Evolutionary conservation across 2,329 filamentous ascomycete species (phyloP).

Genomic region (Aspergillus eucalypticola): DNA sequence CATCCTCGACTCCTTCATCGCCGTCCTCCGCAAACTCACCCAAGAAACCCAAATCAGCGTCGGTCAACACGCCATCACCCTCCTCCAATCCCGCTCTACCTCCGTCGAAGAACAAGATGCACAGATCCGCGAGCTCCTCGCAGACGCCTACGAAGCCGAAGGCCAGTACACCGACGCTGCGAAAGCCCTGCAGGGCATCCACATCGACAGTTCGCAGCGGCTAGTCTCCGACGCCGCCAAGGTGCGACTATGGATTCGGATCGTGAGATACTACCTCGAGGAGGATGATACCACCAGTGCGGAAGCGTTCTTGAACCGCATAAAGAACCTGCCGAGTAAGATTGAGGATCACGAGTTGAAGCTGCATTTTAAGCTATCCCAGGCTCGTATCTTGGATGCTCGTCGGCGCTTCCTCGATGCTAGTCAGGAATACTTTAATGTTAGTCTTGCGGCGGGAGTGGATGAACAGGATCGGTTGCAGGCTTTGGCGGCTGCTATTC

Average conservation of each 20-base stretch:
- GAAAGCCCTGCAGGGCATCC: conserved; percentile 75
- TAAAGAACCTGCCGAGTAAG: conserved; percentile 84
- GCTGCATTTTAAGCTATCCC: conserved; percentile 85
- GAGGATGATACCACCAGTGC: conserved; percentile 86
- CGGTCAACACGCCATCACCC: conserved; percentile 69
- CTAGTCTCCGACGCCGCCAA: conserved; percentile 79
- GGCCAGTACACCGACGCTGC: conserved; percentile 82
- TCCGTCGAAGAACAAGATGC: conserved; percentile 85
- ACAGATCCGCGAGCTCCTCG: conserved; percentile 74
- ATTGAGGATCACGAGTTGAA: conserved; percentile 72
- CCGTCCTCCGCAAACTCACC: conserved; percentile 55
- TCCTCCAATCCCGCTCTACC: conserved; percentile 66
- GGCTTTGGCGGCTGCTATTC: conserved; percentile 82
- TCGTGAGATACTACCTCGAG: conserved; percentile 91
- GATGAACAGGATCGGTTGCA: conserved; percentile 83
- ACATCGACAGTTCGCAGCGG: conserved; percentile 85
- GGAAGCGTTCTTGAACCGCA: conserved; percentile 86
- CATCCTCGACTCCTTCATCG: conserved; percentile 70
- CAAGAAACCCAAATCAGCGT: conserved; percentile 70
- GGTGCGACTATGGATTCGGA: conserved; percentile 85
- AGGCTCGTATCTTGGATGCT: conserved; percentile 90
- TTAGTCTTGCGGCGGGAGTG: conserved; percentile 76
- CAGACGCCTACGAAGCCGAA: conserved; percentile 76
- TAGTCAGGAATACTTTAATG: conserved; percentile 81
- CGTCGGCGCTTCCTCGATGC: conserved; percentile 88